A percentile compares a stretch with the other conserved stretches of the same genome.
Evolutionary conservation across 2,329 filamentous ascomycete species (phyloP).

Genomic region (Pestalotiopsis sp.): DNA sequence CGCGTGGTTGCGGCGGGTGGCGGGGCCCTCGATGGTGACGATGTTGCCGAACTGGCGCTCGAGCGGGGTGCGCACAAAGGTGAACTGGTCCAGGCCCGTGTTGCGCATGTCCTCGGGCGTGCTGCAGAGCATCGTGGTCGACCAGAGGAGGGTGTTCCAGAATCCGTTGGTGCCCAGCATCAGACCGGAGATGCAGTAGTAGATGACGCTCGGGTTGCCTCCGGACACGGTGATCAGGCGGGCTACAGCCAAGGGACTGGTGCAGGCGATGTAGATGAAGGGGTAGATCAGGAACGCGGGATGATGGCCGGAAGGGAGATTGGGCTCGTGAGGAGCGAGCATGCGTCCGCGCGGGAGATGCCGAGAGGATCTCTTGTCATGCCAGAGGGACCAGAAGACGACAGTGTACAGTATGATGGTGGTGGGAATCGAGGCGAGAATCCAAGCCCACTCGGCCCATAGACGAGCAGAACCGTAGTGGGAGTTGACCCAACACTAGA

Average conservation of each 20-base stretch:
- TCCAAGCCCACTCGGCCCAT: constrained; percentile 20
- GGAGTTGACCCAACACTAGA: constrained; percentile 20
- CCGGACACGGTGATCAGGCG: constrained; percentile 16
- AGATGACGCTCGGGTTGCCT: constrained; percentile 3
- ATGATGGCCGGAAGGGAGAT: constrained; percentile 19
- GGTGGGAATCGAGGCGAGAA: constrained; percentile 14
- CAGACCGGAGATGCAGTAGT: constrained; percentile 18
- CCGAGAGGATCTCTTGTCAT: constrained; percentile 17
- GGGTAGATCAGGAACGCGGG: constrained; percentile 23
- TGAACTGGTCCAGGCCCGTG: constrained; percentile 20
- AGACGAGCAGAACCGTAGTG: constrained; percentile 16
- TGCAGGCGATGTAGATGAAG: constrained; percentile 21
- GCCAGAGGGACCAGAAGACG: constrained; percentile 18
- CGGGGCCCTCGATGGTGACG: constrained; percentile 16
- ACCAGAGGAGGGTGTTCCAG: constrained; percentile 22
- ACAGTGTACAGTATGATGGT: constrained; percentile 18
- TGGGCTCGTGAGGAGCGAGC: not conserved
- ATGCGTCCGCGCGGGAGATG: constrained; percentile 12
- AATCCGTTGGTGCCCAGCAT: constrained; percentile 20
- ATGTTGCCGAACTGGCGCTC: constrained; percentile 18
- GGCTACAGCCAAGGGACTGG: constrained; percentile 17
- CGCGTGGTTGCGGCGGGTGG: not conserved
- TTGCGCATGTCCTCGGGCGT: constrained; percentile 17
- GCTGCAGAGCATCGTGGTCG: constrained; percentile 21
- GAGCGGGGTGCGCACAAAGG: constrained; percentile 19